A percentile compares a stretch with the other conserved stretches of the same genome.
Evolutionary conservation across 345 rosid species (phyloP).

Genomic region (Salix udensis): DNA sequence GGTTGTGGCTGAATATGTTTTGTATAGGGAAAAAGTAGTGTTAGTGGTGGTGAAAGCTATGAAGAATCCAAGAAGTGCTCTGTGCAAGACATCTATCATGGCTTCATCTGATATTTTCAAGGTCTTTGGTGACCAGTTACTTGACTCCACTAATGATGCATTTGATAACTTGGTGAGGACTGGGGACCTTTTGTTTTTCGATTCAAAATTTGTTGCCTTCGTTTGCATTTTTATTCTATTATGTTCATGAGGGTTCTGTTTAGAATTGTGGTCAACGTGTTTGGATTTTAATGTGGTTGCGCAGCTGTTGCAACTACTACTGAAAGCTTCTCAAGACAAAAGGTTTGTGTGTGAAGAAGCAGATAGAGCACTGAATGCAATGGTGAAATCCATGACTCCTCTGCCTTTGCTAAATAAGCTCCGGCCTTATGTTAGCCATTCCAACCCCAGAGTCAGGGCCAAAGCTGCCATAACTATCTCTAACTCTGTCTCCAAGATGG

Average conservation of each 20-base stretch:
- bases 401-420: slow-evolving; percentile 56
- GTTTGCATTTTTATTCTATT: neutral
- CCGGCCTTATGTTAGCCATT: slow-evolving; percentile 74
- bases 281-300: slow-evolving; percentile 20
- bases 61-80: slow-evolving; percentile 96
- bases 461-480: slow-evolving; percentile 84
- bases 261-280: neutral
- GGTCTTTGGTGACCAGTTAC: slow-evolving; percentile 61
- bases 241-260: neutral
- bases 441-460: slow-evolving; percentile 89
- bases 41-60: slow-evolving; percentile 77
- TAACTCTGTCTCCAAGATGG: slow-evolving; percentile 76
- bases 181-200: slow-evolving; percentile 48
- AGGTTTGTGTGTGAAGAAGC: slow-evolving; percentile 97
- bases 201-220: neutral
- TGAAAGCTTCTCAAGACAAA: slow-evolving; percentile 94
- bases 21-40: slow-evolving; percentile 60
- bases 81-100: slow-evolving; percentile 95
- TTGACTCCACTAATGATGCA: slow-evolving; percentile 37
- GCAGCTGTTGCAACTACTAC: slow-evolving; percentile 90
- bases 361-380: slow-evolving; percentile 68
- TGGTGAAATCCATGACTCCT: slow-evolving; percentile 76
- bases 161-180: neutral
- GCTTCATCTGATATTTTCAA: slow-evolving; percentile 73
- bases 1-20: neutral